Evolutionary conservation across 352 stramenopile species (phyloP).

Genomic region (Saprolegnia diclina): DNA sequence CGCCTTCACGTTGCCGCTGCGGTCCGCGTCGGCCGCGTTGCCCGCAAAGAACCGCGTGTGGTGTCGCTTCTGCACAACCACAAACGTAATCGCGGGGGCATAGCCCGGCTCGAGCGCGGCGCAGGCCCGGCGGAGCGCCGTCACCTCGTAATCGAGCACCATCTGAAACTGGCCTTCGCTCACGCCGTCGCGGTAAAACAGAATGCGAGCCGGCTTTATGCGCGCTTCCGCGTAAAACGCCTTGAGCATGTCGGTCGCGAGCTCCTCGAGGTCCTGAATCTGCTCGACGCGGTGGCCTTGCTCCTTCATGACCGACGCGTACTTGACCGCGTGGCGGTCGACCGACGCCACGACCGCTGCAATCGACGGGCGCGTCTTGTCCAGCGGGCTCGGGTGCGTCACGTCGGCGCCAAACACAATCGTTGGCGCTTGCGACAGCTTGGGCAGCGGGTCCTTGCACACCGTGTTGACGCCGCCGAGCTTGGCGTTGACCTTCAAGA

Average conservation of each 20-base stretch:
- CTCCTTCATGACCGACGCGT: slow-evolving; percentile 54
- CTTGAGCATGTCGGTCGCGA: slow-evolving; percentile 64
- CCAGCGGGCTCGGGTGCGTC: slow-evolving; percentile 68
- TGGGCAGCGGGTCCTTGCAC: slow-evolving; percentile 40
- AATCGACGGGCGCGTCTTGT: slow-evolving; percentile 67
- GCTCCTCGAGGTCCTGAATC: slow-evolving; percentile 57
- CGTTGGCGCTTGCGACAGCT: slow-evolving; percentile 43
- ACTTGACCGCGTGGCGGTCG: slow-evolving; percentile 61
- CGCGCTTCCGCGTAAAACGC: slow-evolving; percentile 54
- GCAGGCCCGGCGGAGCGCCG: slow-evolving; percentile 67
- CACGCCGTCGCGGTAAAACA: slow-evolving; percentile 88
- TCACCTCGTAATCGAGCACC: slow-evolving; percentile 71
- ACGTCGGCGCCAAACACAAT: slow-evolving; percentile 84
- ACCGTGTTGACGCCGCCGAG: slow-evolving; percentile 59
- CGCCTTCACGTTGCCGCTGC: slow-evolving; percentile 63
- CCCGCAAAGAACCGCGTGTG: slow-evolving; percentile 70
- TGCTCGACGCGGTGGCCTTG: slow-evolving; percentile 78
- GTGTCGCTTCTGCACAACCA: slow-evolving; percentile 85
- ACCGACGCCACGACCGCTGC: slow-evolving; percentile 78
- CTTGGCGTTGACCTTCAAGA: slow-evolving; percentile 79
- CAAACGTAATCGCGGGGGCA: slow-evolving; percentile 70
- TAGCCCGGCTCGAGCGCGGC: slow-evolving; percentile 54
- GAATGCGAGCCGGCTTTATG: slow-evolving; percentile 58
- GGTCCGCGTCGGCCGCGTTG: slow-evolving; percentile 42
- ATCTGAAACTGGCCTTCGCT: slow-evolving; percentile 84